A percentile compares a stretch with the other conserved stretches of the same genome.
Evolutionary conservation across 2,329 filamentous ascomycete species (phyloP).

Genomic region (Neurospora sp.): DNA sequence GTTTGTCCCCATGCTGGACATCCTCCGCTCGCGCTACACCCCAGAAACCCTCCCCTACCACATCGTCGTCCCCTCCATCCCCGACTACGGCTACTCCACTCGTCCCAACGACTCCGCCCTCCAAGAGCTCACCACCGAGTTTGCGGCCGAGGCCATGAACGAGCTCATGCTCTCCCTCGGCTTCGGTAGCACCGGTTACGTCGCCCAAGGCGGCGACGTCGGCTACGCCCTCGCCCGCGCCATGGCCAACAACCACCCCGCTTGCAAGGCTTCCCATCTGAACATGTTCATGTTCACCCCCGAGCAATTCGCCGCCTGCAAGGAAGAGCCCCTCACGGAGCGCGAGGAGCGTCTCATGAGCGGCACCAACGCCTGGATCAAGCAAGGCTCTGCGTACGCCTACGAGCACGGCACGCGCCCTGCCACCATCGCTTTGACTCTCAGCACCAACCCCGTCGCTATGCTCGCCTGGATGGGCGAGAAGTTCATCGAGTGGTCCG

Average conservation of each 20-base stretch:
- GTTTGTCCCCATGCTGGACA: conserved; percentile 40
- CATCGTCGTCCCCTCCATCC: conserved; percentile 44
- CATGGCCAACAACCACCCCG: conserved; percentile 29
- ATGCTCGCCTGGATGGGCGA: conserved; percentile 39
- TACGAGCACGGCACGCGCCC: conserved; percentile 43
- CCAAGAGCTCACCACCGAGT: conserved; percentile 27
- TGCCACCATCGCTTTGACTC: conserved; percentile 43
- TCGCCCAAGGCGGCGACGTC: conserved; percentile 48
- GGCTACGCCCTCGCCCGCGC: conserved; percentile 33
- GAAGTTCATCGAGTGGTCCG: conserved; percentile 12
- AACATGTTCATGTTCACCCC: conserved; percentile 12
- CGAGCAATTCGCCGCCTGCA: conserved; percentile 9
- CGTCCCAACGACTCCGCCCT: conserved; percentile 30
- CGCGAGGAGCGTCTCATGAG: conserved; percentile 28
- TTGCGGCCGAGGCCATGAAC: conserved; percentile 36
- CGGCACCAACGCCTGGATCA: conserved; percentile 27
- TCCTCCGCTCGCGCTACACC: conserved; percentile 37
- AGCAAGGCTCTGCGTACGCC: conserved; percentile 38
- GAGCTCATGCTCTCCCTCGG: conserved; percentile 43
- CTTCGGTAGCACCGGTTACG: conserved; percentile 36
- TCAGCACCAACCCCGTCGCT: conserved; percentile 43
- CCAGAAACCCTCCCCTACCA: conserved; percentile 45
- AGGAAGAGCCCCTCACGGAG: conserved; percentile 11
- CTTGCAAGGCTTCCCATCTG: conserved; percentile 35
- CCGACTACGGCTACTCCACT: conserved; percentile 41